Evolutionary conservation across 768 basidiomycete species (phyloP), one percentile per base, ranked within the genome.

Genomic region (Lactarius sp.): DNA sequence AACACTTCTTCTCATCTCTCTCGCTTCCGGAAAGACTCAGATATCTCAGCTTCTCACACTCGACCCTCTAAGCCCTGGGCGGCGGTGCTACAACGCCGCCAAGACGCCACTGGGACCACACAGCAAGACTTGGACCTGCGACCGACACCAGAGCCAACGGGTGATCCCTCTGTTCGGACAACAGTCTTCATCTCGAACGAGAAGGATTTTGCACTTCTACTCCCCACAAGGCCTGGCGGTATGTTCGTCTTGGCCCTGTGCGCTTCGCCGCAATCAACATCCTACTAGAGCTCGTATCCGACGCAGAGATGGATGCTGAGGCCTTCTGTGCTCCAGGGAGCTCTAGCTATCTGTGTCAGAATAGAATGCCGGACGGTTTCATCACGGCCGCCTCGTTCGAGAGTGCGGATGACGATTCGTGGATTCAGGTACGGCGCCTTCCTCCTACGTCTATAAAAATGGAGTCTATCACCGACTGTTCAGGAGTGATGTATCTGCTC

Each of bases 131-230:
- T 61, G 41, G 69, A 74, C 56, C 54, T 65, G 5, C 54, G 69
- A 7, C 79, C 79, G 0, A 79, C 78, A 2, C 78, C 78, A 3
- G 71, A 73, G 51, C 77, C 79, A 3, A 79, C 78, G 1, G 77
- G 76, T 1, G 60, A 65, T 0, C 60, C 75, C 1, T 75, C 74
- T 0, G 7, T 66, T 6, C 64, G 69, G 31, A 78, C 76, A 6
- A 80, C 77, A 0, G 74, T 79, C 33, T 75, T 76, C 62, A 73
- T 74, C 57, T 64, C 39, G 5, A 69, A 64, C 39, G 67, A 56
- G 18, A 66, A 69, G 8, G 64, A 71, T 37, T 79, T 79, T 42
- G 75, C 75, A 2, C 63, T 79, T 49, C 66, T 79, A 34, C 61
- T 79, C 13, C 78, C 77, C 3, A 52, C 16, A 31, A 68, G 20